Evolutionary conservation across 306 rosid genomes (phyloP), one percentile per base, ranked within the genome.

Genomic region (Glycine tomentella): DNA sequence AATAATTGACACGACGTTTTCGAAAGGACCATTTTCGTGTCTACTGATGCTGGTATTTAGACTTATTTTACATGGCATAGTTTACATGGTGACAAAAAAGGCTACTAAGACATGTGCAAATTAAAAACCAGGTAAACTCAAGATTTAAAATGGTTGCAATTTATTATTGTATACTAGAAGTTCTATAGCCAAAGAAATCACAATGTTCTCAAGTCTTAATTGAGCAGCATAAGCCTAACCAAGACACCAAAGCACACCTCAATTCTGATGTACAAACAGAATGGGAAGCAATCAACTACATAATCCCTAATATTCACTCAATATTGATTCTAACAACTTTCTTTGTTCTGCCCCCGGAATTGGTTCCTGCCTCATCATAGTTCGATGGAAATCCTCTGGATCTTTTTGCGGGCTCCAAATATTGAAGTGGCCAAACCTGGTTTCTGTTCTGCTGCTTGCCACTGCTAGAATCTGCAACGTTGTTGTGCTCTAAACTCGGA

Each of bases 251-350:
- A 45, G 7, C 77, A 56, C 50, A 66, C 78, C 44, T 58, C 15
- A 62, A 64, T 75, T 65, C 62, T 66, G 16, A 70, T 6, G 33
- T 59, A 17, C 52, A 48, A 7, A 76, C 31, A 49, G 76, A 57
- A 71, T 34, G 16, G 55, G 5, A 45, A 16, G 72, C 69, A 16
- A 76, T 2, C 14, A 25, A 44, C 73, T 5, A 51, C 15, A 48
- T 70, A 70, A 50, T 55, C 52, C n/a, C 56, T 71, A 71, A 9
- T 2, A 6, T 69, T 86, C 79, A 95, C 46, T 91, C 93, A 45
- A 95, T 95, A 68, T 89, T 95, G 86, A 95, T 87, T 76, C 98
- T 89, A 68, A 91, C 89, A 6, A 93, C 89, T 53, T 86, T 90
- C 86, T 86, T 91, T 48, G 89, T 72, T 81, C 86, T 85, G 62